Evolutionary conservation across 257 asterid genomes (phyloP).

Genomic region (Jasminum sambac): DNA sequence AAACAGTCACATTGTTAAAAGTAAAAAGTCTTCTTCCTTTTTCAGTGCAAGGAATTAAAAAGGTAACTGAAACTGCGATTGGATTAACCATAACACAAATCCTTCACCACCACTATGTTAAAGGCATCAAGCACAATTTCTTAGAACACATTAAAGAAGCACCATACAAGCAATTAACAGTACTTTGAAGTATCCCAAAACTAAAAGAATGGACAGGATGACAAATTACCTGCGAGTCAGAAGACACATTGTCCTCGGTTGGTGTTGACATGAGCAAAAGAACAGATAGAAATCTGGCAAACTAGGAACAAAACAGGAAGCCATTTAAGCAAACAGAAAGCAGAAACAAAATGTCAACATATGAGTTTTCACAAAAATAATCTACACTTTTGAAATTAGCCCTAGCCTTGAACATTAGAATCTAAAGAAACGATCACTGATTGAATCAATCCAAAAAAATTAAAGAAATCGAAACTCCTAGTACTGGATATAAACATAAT

Average conservation of each 20-base stretch:
- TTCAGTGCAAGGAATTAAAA: neutral
- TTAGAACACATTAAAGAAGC: neutral
- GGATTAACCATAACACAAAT: neutral
- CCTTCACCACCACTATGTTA: neutral
- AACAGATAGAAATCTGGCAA: conserved; percentile 15
- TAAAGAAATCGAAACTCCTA: neutral
- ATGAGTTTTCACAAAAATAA: neutral
- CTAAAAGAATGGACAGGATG: neutral
- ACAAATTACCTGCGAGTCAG: conserved; percentile 52
- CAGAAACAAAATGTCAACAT: neutral
- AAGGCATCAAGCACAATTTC: neutral
- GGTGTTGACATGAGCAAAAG: conserved; percentile 43
- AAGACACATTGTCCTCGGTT: conserved; percentile 42
- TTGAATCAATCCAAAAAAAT: neutral
- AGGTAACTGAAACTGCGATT: neutral
- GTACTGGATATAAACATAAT: neutral
- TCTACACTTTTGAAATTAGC: neutral
- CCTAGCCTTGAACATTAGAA: neutral
- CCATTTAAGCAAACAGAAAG: neutral
- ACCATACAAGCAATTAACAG: conserved; percentile 6
- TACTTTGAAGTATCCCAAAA: neutral
- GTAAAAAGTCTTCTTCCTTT: neutral
- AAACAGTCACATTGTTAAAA: neutral
- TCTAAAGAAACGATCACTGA: neutral
- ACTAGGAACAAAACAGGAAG: neutral